A percentile compares a stretch with the other conserved stretches of the same genome.
phyloP scores from a whole-genome alignment of 2,329 filamentous ascomycete genomes.

The Massarina eburnea region DNA sequence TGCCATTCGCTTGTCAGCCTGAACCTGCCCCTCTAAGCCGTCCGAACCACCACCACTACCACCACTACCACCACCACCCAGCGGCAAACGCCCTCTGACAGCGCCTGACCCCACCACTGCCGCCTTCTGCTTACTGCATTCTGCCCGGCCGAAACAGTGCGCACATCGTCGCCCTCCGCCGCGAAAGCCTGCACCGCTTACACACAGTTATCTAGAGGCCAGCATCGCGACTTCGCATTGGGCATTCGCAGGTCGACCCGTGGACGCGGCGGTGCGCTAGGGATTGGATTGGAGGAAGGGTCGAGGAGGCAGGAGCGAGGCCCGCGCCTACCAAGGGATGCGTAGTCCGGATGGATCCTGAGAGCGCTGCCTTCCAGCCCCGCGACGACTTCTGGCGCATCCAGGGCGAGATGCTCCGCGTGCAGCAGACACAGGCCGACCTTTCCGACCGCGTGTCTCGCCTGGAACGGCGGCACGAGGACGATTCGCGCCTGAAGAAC shows the following conservation, averaged over 20 bases:
- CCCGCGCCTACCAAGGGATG: slow-evolving; percentile 34
- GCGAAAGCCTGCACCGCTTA: too few species aligned
- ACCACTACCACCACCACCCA: too few species aligned
- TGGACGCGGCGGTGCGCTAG: slow-evolving; percentile 3
- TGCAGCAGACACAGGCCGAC: slow-evolving; percentile 62
- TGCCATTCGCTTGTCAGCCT: neutral
- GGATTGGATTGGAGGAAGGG: slow-evolving; percentile 15
- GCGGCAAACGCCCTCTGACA: too few species aligned
- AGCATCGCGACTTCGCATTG: slow-evolving; percentile 1
- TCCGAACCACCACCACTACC: neutral
- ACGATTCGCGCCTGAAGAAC: slow-evolving; percentile 71
- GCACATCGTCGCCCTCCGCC: too few species aligned
- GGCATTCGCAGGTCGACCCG: slow-evolving; percentile 8
- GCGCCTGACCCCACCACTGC: too few species aligned
- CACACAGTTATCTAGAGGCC: neutral
- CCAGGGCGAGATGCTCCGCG: slow-evolving; percentile 62
- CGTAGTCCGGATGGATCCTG: slow-evolving; percentile 59
- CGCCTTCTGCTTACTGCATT: too few species aligned
- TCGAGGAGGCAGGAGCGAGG: slow-evolving; percentile 23
- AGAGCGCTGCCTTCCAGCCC: slow-evolving; percentile 63
- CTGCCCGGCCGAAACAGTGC: too few species aligned
- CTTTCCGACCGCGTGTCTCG: slow-evolving; percentile 63
- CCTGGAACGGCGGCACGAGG: slow-evolving; percentile 63
- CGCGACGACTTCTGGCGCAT: slow-evolving; percentile 67
- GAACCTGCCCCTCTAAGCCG: neutral